Evolutionary conservation across 139 green algal species (phyloP).

Genomic region (Astrephomene gubernaculifera): DNA sequence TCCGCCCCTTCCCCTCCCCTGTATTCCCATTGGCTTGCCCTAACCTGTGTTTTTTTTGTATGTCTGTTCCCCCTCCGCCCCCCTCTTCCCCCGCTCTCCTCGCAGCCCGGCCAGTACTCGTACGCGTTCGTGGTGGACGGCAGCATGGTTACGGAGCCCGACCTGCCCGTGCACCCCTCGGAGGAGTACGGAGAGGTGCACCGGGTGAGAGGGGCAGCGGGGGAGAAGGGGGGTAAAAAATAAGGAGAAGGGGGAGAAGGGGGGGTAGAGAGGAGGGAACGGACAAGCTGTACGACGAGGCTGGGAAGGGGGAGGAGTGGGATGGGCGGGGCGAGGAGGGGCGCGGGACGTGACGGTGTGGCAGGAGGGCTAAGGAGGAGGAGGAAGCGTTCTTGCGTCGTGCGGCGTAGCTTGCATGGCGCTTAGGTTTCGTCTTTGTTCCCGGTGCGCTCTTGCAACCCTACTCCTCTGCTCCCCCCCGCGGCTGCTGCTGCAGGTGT

Average conservation of each 20-base stretch:
- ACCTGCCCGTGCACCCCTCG: background rate
- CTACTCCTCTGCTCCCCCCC: background rate
- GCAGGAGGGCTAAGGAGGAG: background rate
- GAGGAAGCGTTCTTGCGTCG: background rate
- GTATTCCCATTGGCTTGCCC: no score
- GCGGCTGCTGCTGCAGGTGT: conserved; percentile 6
- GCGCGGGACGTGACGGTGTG: background rate
- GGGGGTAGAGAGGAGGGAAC: background rate
- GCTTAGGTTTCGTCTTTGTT: no score
- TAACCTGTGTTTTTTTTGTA: no score
- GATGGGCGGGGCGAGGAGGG: background rate
- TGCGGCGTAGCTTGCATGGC: no score
- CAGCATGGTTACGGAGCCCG: conserved; percentile 31
- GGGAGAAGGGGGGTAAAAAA: background rate
- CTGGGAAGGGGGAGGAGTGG: background rate
- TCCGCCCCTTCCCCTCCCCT: no score
- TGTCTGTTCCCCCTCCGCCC: background rate
- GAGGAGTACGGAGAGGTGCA: conserved; percentile 40
- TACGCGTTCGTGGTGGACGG: conserved; percentile 52
- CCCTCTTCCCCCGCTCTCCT: background rate
- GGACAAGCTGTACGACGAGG: background rate
- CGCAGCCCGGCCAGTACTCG: conserved; percentile 52
- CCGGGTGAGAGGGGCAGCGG: background rate
- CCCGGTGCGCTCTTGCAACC: no score
- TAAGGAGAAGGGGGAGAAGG: background rate